Evolutionary conservation across 1,139 yeast species (phyloP), one percentile per base, ranked within the genome.

Genomic region (Lizanozyma gosingica): DNA sequence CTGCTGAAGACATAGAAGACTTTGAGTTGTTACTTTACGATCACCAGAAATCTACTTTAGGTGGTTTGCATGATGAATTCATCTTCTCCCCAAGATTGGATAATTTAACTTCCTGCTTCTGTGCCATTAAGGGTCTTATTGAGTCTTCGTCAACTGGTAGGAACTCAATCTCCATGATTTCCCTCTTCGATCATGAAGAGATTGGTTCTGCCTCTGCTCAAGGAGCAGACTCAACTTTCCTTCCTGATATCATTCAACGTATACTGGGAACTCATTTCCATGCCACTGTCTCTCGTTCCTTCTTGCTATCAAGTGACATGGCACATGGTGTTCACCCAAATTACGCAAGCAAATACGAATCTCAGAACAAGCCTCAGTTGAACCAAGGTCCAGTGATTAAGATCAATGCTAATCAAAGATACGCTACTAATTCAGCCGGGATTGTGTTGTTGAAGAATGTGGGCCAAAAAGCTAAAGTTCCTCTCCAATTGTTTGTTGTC

Each of bases 241-340:
- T 92, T 41, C 94, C 94, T 15, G 87, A 88, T 50, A 71, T 85
- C 9, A 59, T 88, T 40, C 76, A 74, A 43, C 75, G 96, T 52
- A 61, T 88, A 48, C 57, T 51, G 9, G 47, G 52, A 15, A 48
- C 51, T 16, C 57, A 61, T 39, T 74, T 77, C 47, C 74, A 76
- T 48, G 81, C 83, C 56, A 63, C 87, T 1, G 75, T 83, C 63
- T 76, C 95, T 14, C 83, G 81, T 56, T 87, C 97, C 1, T 90
- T 92, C 61, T 73, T 92, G 51, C 63, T 92, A 40, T 90, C 97
- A 0, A 87, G 96, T 0, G 98, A 92, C 58, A 92, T 87, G 80
- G 96, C 97, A 1, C 98, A 92, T 56, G 97, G 96, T 27, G 83
- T 90, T 34, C 96, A 92, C 57, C 98, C 98, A 45, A 92, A 92